Conservation (phyloP, 208 protist genomes). For the Crithidia expoeki region DNA sequence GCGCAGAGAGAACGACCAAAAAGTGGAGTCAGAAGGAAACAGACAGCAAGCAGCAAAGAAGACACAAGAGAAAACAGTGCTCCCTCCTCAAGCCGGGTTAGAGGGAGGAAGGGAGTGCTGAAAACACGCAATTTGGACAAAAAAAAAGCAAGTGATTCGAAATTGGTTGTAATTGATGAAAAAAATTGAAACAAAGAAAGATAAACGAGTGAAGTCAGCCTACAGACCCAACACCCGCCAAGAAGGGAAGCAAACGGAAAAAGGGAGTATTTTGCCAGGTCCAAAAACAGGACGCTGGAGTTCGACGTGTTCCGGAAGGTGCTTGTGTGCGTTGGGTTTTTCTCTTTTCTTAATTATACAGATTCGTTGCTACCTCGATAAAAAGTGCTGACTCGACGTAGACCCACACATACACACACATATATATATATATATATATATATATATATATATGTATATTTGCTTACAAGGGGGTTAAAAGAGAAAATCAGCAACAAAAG, state of each 20-base stretch:
- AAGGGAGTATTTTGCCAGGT: background rate
- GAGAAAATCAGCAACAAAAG: background rate
- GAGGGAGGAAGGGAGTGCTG: background rate
- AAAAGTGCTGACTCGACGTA: no score
- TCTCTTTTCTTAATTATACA: background rate
- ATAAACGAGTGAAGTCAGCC: background rate
- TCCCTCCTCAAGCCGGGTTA: no score
- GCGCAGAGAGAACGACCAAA: background rate
- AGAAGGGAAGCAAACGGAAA: background rate
- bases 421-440: constrained; percentile 9
- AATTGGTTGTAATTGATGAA: background rate
- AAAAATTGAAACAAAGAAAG: constrained; percentile 4
- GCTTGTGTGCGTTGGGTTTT: background rate
- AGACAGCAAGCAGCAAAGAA: background rate
- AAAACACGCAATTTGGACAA: background rate
- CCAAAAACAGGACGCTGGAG: no score
- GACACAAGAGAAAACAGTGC: background rate
- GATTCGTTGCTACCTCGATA: no score
- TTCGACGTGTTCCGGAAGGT: no score
- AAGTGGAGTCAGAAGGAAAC: background rate
- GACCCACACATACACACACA: no score
- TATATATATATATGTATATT: constrained; percentile 5
- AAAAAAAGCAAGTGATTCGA: background rate
- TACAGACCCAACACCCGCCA: background rate
- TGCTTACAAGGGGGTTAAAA: no score